Conservation (phyloP, 805 yeast genomes). For the Lachancea nothofagi region DNA sequence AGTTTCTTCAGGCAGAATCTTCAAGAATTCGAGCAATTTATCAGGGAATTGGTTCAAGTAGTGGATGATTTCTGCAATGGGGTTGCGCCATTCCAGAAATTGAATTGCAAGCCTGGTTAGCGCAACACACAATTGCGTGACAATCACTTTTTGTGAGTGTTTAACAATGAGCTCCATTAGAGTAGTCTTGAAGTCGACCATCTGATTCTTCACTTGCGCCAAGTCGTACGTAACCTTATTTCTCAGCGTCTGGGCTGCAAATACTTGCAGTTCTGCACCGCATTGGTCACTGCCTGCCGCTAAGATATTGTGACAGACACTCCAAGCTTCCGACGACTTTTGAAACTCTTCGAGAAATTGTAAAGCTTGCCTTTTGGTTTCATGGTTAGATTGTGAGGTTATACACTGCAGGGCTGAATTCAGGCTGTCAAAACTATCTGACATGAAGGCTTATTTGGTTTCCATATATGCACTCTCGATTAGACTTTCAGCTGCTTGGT, state of each 20-base stretch:
- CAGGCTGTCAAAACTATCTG: constrained; percentile 18
- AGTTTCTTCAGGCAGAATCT: constrained; percentile 87
- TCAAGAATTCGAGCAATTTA: constrained; percentile 68
- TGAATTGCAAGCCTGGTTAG: constrained; percentile 80
- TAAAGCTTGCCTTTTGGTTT: constrained; percentile 40
- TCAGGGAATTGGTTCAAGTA: constrained; percentile 36
- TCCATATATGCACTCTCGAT: not conserved
- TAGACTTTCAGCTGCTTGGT: not conserved
- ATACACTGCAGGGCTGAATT: constrained; percentile 27
- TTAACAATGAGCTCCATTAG: constrained; percentile 42
- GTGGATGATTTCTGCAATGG: constrained; percentile 61
- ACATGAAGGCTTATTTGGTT: constrained; percentile 10
- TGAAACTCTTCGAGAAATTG: constrained; percentile 74
- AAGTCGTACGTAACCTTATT: constrained; percentile 81
- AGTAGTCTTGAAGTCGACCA: constrained; percentile 59
- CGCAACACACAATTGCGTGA: constrained; percentile 78
- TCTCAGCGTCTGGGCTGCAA: constrained; percentile 87
- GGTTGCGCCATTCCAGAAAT: constrained; percentile 62
- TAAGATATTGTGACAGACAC: constrained; percentile 52
- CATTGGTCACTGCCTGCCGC: constrained; percentile 24
- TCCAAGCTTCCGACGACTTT: constrained; percentile 80
- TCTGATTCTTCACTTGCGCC: constrained; percentile 57
- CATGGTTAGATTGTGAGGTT: constrained; percentile 25
- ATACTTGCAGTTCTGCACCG: constrained; percentile 59
- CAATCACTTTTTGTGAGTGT: constrained; percentile 54